These are phyloP conservation scores for Dactylonectria macrodidyma DNA, from an alignment of 2,329 filamentous ascomycete genomes.

Conservation along the genomic window DNA sequence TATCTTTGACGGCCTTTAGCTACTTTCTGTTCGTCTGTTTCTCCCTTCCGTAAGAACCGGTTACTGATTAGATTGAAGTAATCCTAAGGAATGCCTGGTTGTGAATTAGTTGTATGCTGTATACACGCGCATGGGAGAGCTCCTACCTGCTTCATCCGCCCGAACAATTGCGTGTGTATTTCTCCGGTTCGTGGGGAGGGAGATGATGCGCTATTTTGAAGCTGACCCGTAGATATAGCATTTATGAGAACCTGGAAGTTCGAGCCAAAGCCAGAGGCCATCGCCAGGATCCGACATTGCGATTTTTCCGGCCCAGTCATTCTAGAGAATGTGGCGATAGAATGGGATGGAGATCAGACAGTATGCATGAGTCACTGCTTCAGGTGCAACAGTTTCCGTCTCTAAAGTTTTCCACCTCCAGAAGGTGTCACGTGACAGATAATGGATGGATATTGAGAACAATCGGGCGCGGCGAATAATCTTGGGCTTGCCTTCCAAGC, in stretches of 20 bases:
- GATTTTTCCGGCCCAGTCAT: slow-evolving; percentile 31
- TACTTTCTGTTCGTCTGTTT: slow-evolving; percentile 70
- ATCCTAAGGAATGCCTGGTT: slow-evolving; percentile 70
- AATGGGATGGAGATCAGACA: not conserved
- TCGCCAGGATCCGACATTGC: slow-evolving; percentile 72
- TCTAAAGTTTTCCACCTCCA: too few species aligned
- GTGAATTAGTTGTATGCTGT: slow-evolving; percentile 3
- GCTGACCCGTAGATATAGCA: slow-evolving; percentile 56
- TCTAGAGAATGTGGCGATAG: slow-evolving; percentile 6
- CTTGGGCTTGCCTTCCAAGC: too few species aligned
- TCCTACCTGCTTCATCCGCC: slow-evolving; percentile 60
- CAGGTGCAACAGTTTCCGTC: too few species aligned
- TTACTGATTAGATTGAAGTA: slow-evolving; percentile 88
- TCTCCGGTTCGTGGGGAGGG: slow-evolving; percentile 64
- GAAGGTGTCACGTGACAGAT: too few species aligned
- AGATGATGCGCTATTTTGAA: slow-evolving; percentile 62
- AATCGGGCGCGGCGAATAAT: too few species aligned
- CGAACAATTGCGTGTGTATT: slow-evolving; percentile 61
- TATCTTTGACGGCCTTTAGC: slow-evolving; percentile 76
- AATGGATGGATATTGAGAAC: too few species aligned
- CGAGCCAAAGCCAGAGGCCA: slow-evolving; percentile 81
- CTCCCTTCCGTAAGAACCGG: slow-evolving; percentile 72
- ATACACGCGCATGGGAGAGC: not conserved
- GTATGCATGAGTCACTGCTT: not conserved
- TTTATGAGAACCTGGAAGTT: slow-evolving; percentile 84